phyloP scores from a whole-genome alignment of 73 alveolate species.

The Tetrahymena malaccensis region DNA sequence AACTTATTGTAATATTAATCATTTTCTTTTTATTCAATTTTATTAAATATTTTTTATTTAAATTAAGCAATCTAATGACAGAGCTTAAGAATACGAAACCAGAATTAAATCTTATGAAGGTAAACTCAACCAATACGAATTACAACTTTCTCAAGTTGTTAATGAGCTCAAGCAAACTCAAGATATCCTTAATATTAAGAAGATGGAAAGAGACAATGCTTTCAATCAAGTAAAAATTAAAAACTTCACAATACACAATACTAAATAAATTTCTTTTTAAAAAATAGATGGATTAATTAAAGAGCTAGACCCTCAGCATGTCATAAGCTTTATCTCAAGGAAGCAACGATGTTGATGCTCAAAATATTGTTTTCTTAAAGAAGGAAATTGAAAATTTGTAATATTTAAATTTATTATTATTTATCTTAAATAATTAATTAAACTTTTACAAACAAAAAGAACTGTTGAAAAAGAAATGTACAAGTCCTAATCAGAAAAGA shows the following conservation, averaged over 20 bases:
- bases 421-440: not conserved
- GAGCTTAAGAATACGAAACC: not conserved
- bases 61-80: not conserved
- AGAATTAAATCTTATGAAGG: not conserved
- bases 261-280: not conserved
- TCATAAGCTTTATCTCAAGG: not conserved
- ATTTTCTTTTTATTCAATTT: not conserved
- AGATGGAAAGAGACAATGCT: not conserved
- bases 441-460: not conserved
- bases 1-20: not conserved
- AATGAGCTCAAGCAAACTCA: not conserved
- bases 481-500: not conserved
- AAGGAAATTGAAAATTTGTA: not conserved
- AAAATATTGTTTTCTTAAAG: not conserved
- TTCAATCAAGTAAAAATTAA: not conserved
- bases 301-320: not conserved
- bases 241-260: not conserved
- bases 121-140: not conserved
- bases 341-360: not conserved
- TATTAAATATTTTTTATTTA: not conserved
- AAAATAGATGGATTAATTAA: not conserved
- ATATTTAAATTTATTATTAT: not conserved
- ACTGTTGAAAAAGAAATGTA: not conserved
- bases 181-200: not conserved
- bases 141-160: not conserved